Percentiles rank a stretch among this genome's conserved stretches.
These are phyloP conservation scores for Tulasnella sp. DNA, from an alignment of 768 basidiomycete species.

Conservation along the genomic window DNA sequence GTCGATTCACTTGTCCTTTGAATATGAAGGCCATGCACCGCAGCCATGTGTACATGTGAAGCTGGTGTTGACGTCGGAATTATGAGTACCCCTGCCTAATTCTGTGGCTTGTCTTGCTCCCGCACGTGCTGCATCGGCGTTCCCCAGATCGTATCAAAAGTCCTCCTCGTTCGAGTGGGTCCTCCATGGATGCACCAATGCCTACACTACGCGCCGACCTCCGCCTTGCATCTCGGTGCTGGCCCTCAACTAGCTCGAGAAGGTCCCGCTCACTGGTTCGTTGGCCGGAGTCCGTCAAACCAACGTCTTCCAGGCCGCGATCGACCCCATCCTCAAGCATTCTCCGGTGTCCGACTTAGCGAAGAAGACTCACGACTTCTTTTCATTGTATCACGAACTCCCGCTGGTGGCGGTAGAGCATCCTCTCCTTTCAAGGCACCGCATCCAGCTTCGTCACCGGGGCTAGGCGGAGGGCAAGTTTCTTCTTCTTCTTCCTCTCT, in stretches of 20 bases:
- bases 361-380: too few relatives aligned
- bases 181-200: slow-evolving; percentile 19
- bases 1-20: neutral
- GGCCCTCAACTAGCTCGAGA: neutral
- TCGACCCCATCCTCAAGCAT: neutral
- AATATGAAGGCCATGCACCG: neutral
- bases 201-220: neutral
- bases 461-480: too few relatives aligned
- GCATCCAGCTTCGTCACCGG: neutral
- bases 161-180: slow-evolving; percentile 9
- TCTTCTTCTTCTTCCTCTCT: too few relatives aligned
- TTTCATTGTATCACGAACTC: neutral
- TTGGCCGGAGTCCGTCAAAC: neutral
- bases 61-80: slow-evolving; percentile 3
- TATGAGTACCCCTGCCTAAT: neutral
- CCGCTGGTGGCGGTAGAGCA: neutral
- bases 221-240: neutral
- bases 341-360: neutral
- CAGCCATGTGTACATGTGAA: neutral
- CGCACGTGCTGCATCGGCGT: neutral
- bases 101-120: neutral
- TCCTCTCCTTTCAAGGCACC: neutral
- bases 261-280: neutral
- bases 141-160: neutral
- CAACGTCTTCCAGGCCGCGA: neutral